phyloP scores from a whole-genome alignment of 768 basidiomycete species.

The Glaciozyma antarctica region DNA sequence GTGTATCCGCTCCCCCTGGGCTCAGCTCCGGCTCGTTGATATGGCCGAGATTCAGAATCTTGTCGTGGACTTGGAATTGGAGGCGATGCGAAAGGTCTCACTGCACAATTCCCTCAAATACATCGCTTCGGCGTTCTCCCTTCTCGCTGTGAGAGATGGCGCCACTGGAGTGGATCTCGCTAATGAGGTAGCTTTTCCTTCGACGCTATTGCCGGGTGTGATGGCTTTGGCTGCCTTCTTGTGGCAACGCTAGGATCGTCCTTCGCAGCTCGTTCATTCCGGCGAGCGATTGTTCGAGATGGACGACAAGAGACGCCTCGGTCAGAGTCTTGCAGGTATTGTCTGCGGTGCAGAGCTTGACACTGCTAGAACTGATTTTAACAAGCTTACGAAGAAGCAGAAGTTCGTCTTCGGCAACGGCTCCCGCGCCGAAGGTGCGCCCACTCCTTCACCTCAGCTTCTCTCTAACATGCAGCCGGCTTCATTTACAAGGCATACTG shows the following conservation, averaged over 20 bases:
- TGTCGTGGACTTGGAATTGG: conserved; percentile 14
- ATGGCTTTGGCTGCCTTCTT: neutral
- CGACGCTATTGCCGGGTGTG: no score
- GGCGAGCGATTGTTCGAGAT: conserved; percentile 8
- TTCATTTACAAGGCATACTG: conserved; percentile 22
- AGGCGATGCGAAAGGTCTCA: conserved; percentile 3
- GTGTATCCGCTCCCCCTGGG: no score
- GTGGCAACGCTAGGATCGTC: neutral
- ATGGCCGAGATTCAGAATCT: conserved; percentile 11
- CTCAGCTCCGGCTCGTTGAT: no score
- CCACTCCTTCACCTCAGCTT: neutral
- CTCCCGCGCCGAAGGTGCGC: conserved; percentile 8
- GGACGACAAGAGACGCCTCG: conserved; percentile 9
- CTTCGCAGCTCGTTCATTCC: conserved; percentile 22
- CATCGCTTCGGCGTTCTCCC: conserved; percentile 1
- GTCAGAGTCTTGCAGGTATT: neutral
- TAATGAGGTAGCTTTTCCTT: neutral
- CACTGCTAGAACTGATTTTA: neutral
- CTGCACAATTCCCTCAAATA: neutral
- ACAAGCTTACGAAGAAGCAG: neutral
- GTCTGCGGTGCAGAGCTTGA: conserved; percentile 7
- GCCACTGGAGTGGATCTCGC: neutral
- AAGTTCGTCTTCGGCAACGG: conserved; percentile 12
- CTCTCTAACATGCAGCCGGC: conserved; percentile 12
- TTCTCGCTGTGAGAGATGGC: neutral